Evolutionary conservation across 2,329 filamentous ascomycete genomes (phyloP).

Genomic region (Pseudogymnoascus sp.): DNA sequence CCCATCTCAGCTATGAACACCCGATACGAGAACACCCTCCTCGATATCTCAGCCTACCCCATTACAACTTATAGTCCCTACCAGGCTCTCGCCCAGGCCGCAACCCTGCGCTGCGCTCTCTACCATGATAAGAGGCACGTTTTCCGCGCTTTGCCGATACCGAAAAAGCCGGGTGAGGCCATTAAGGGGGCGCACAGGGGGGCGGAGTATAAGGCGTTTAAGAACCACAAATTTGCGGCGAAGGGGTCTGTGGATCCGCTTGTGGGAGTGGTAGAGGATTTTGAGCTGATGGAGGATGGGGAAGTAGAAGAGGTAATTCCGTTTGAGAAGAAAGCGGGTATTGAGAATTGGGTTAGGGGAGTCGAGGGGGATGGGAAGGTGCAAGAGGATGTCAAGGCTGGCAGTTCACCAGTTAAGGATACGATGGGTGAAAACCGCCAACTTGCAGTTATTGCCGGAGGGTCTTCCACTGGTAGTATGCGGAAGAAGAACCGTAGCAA

Average conservation of each 20-base stretch:
- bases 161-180: slow-evolving; percentile 13
- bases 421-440: not conserved
- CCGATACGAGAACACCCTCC: slow-evolving; percentile 23
- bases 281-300: not conserved
- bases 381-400: not conserved
- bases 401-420: not conserved
- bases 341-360: not conserved
- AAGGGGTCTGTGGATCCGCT: not conserved
- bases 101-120: slow-evolving; percentile 19
- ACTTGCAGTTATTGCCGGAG: not conserved
- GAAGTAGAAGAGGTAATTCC: not conserved
- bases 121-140: slow-evolving; percentile 2
- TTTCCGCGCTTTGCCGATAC: slow-evolving; percentile 8
- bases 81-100: slow-evolving; percentile 13
- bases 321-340: not conserved
- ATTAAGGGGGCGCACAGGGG: not conserved
- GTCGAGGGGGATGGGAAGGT: not conserved
- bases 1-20: slow-evolving; percentile 18
- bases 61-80: not conserved
- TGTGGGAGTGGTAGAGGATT: not conserved
- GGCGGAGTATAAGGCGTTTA: not conserved
- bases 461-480: too few relatives aligned
- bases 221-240: not conserved
- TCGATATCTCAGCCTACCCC: slow-evolving; percentile 15
- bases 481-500: not conserved